Percentiles rank a stretch among this genome's conserved stretches.
phyloP scores from a whole-genome alignment of 2,329 filamentous ascomycete species.

The Bipolaris sorokiniana region DNA sequence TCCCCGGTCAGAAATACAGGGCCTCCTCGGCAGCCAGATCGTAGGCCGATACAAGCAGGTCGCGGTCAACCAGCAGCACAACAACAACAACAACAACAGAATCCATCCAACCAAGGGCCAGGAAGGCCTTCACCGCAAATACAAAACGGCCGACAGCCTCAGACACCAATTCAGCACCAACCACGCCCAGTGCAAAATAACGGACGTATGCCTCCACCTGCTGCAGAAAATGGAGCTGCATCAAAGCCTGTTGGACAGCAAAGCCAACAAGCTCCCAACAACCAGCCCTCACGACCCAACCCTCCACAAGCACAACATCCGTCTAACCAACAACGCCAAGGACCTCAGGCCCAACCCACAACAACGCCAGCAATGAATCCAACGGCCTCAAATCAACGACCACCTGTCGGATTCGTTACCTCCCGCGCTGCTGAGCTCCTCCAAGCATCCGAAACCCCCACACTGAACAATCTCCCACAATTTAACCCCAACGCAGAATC shows the following conservation, averaged over 20 bases:
- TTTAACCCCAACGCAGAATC: constrained; percentile 59
- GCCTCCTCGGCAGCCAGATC: constrained; percentile 29
- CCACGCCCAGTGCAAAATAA: constrained; percentile 29
- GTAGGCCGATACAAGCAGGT: constrained; percentile 31
- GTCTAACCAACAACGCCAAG: constrained; percentile 21
- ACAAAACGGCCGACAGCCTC: constrained; percentile 38
- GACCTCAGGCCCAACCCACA: constrained; percentile 17
- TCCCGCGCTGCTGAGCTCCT: constrained; percentile 53
- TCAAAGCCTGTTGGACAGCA: constrained; percentile 28
- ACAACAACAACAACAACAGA: constrained; percentile 38
- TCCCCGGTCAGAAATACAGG: constrained; percentile 30
- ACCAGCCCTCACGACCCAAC: constrained; percentile 32
- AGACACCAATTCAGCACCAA: constrained; percentile 35
- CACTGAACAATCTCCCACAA: constrained; percentile 43
- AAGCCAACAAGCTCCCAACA: constrained; percentile 22
- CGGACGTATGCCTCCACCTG: constrained; percentile 31
- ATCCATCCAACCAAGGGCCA: constrained; percentile 30
- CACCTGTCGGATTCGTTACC: constrained; percentile 55
- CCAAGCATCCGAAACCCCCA: constrained; percentile 42
- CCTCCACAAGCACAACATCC: constrained; percentile 35
- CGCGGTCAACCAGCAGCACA: constrained; percentile 32
- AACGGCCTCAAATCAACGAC: constrained; percentile 31
- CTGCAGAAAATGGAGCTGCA: constrained; percentile 27
- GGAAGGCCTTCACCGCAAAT: constrained; percentile 26
- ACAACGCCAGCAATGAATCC: constrained; percentile 21